Evolutionary conservation across 768 basidiomycete species (phyloP), one percentile per base, ranked within the genome.

Genomic region (Mycena indigotica): DNA sequence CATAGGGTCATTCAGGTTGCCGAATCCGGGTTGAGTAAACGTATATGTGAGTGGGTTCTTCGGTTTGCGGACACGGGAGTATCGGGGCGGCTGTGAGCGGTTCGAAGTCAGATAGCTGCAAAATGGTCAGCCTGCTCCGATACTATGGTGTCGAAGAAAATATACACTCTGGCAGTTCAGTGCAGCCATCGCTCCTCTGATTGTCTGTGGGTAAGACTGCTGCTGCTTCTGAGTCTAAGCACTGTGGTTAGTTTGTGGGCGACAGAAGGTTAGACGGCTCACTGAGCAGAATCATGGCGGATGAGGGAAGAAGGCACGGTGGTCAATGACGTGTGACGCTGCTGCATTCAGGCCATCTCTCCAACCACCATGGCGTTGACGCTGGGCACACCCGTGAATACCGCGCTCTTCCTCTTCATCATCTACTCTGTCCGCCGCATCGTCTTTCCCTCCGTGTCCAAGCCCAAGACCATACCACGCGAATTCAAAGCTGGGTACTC

Each of bases 401-500:
- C 88, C 5, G 88, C 87, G 1, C 79, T 94, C 17, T 80, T 92
- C 64, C 63, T 89, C 28, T 91, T 91, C 68, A 89, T 92, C 41
- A 75, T 92, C 53, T 93, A 91, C 72, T 84, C 87, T 30, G 82
- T 89, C 13, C 85, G 88, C 62, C 79, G 81, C 32, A 86, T 94
- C 60, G 66, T 95, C 50, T 84, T 91, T 51, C 93, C 94, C 0
- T 74, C 86, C n/a, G 73, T 75, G 29, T 72, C 82, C 12, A 73
- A 75, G 30, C 78, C 84, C 0, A 76, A 74, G 49, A 72, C 66
- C 3, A 71, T 85, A 16, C 88, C 88, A 1, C 72, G 78, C 62
- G 88, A 91, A 63, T 92, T 91, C 82, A 87, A 89, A 69, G 74
- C 84, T 1, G 84, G 87, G 1, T 98, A 98, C 79, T 89, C 92